Percentiles rank a stretch among this genome's conserved stretches.
Evolutionary conservation across 768 basidiomycete species (phyloP).

Genomic region (Leccinum barrowsii): DNA sequence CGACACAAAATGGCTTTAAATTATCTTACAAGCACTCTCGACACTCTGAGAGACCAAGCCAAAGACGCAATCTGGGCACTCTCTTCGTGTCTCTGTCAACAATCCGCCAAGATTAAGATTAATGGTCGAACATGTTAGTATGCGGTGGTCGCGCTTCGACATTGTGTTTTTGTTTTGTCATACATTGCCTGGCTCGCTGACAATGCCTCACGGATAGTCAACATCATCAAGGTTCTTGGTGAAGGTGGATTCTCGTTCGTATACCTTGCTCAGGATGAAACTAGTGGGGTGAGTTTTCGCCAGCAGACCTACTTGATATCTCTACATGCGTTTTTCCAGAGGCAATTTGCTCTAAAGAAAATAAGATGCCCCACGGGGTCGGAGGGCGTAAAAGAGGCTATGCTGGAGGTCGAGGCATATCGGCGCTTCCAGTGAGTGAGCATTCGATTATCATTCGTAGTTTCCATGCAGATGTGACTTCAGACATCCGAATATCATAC

Average conservation of each 20-base stretch:
- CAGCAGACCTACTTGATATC: neutral
- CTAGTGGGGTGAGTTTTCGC: conserved; percentile 62
- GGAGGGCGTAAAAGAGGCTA: conserved; percentile 85
- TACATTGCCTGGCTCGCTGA: conserved; percentile 1
- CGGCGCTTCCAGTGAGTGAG: conserved; percentile 81
- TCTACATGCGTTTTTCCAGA: conserved; percentile 36
- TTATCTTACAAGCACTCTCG: conserved; percentile 41
- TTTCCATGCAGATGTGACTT: neutral
- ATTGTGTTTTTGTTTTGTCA: conserved; percentile 2
- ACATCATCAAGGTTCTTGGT: conserved; percentile 88
- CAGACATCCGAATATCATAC: conserved; percentile 96
- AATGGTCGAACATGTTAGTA: conserved; percentile 89
- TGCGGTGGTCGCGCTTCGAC: neutral
- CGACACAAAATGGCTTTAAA: conserved; percentile 27
- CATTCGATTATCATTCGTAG: neutral
- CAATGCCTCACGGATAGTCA: conserved; percentile 45
- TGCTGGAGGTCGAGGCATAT: conserved; percentile 91
- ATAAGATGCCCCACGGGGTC: conserved; percentile 88
- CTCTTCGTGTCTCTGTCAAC: conserved; percentile 76
- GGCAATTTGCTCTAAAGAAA: conserved; percentile 96
- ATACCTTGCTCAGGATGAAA: conserved; percentile 82
- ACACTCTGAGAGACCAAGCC: conserved; percentile 64
- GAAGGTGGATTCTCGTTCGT: conserved; percentile 97
- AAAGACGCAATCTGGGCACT: conserved; percentile 83
- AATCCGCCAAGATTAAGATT: conserved; percentile 87